A percentile compares a stretch with the other conserved stretches of the same genome.
Conservation (phyloP, 768 basidiomycete genomes). For the Agaricus sinodeliciosus region DNA sequence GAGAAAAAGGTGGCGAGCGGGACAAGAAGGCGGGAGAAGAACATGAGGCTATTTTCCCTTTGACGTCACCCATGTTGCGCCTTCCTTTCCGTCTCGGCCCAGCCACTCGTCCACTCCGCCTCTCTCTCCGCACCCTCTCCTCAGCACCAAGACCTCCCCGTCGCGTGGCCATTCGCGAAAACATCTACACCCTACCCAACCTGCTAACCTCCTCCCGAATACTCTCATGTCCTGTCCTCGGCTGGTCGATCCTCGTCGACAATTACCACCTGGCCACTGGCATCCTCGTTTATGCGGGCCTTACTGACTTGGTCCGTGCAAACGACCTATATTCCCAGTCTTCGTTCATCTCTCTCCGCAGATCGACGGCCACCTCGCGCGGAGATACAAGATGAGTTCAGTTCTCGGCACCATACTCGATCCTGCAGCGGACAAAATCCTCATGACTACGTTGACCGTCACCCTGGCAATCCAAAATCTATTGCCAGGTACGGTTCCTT, state of each 20-base stretch:
- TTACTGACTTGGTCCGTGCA: slow-evolving; percentile 78
- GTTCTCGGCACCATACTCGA: slow-evolving; percentile 96
- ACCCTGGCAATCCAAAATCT: slow-evolving; percentile 79
- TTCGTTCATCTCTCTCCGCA: slow-evolving; percentile 23
- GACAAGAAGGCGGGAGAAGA: slow-evolving; percentile 41
- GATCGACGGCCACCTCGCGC: slow-evolving; percentile 89
- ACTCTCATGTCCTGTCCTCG: slow-evolving; percentile 83
- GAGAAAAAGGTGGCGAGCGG: slow-evolving; percentile 25
- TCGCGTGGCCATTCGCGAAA: slow-evolving; percentile 44
- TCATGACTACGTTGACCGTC: slow-evolving; percentile 91
- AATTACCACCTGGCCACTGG: slow-evolving; percentile 78
- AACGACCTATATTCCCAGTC: not conserved
- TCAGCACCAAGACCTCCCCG: too few species aligned
- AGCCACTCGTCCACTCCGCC: too few species aligned
- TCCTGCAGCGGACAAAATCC: slow-evolving; percentile 92
- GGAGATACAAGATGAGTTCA: slow-evolving; percentile 78
- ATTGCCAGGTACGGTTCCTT: slow-evolving; percentile 60
- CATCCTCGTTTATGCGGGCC: slow-evolving; percentile 84
- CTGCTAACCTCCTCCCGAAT: slow-evolving; percentile 84
- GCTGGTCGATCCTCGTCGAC: slow-evolving; percentile 79
- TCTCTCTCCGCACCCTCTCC: too few species aligned
- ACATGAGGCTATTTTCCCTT: slow-evolving; percentile 30
- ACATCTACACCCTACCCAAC: slow-evolving; percentile 95
- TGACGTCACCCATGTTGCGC: slow-evolving; percentile 5
- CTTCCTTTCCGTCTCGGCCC: too few species aligned